Evolutionary conservation across 768 basidiomycete genomes (phyloP).

Genomic region (Tricholoma terreum): DNA sequence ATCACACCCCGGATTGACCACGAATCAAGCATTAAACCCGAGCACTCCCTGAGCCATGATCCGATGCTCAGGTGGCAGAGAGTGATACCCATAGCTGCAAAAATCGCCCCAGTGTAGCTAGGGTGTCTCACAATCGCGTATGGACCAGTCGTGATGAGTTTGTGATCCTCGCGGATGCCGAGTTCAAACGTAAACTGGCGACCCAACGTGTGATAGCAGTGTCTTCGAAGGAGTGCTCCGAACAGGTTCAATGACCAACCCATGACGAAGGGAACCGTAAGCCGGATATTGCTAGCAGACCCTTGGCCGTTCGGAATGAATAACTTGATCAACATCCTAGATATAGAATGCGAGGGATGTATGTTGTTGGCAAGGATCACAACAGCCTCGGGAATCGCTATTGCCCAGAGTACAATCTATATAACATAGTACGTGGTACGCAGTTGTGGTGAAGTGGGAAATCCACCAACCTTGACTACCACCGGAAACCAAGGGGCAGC

Average conservation of each 20-base stretch:
- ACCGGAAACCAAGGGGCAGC: slow-evolving; percentile 5
- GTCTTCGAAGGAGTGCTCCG: slow-evolving; percentile 5
- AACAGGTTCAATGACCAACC: slow-evolving; percentile 8
- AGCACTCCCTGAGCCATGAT: slow-evolving; percentile 24
- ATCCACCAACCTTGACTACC: slow-evolving; percentile 20
- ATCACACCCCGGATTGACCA: background rate
- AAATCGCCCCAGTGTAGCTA: slow-evolving; percentile 19
- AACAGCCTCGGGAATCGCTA: slow-evolving; percentile 16
- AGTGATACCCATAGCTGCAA: slow-evolving; percentile 28
- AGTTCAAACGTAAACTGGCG: slow-evolving; percentile 27
- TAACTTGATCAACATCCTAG: background rate
- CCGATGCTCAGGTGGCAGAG: slow-evolving; percentile 28
- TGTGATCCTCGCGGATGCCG: slow-evolving; percentile 20
- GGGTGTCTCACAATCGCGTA: slow-evolving; percentile 27
- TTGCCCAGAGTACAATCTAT: slow-evolving; percentile 13
- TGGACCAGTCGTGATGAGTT: slow-evolving; percentile 24
- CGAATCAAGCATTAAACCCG: background rate
- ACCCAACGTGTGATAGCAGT: slow-evolving; percentile 14
- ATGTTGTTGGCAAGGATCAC: slow-evolving; percentile 13
- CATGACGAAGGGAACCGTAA: slow-evolving; percentile 5
- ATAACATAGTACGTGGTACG: background rate
- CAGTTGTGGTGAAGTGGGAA: background rate
- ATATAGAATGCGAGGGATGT: slow-evolving; percentile 1
- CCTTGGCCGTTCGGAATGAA: slow-evolving; percentile 2
- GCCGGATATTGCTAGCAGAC: background rate